These are phyloP conservation scores for Penicillium pancosmium DNA, from an alignment of 495 filamentous ascomycete species.

Conservation along the genomic window DNA sequence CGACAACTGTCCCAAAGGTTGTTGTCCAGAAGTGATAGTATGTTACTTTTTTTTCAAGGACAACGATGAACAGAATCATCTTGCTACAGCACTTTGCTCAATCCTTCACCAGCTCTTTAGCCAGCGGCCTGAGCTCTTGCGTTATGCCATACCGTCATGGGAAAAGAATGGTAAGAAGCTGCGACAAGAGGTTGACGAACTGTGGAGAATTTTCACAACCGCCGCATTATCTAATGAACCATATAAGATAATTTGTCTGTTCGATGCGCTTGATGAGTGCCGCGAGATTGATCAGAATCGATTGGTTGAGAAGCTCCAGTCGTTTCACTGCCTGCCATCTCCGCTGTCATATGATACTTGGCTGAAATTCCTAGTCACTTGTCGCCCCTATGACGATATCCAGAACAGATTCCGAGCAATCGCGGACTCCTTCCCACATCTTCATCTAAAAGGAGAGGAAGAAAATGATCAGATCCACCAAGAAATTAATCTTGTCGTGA, in stretches of 20 bases:
- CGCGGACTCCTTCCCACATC: conserved; percentile 20
- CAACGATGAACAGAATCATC: conserved; percentile 35
- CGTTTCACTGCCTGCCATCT: conserved; percentile 1
- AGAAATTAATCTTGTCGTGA: conserved; percentile 44
- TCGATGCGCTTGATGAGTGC: conserved; percentile 50
- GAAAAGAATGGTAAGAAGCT: conserved; percentile 29
- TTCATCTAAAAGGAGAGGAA: conserved; percentile 42
- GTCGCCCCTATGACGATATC: conserved; percentile 46
- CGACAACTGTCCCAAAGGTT: conserved; percentile 24
- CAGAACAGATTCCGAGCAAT: conserved; percentile 20
- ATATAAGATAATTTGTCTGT: conserved; percentile 34
- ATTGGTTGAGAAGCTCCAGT: conserved; percentile 28
- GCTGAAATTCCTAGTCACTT: conserved; percentile 48
- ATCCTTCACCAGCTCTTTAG: conserved; percentile 46
- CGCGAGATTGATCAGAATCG: conserved; percentile 16
- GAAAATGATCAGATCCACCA: conserved; percentile 33
- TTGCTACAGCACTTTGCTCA: conserved; percentile 36
- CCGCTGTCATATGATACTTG: conserved; percentile 5
- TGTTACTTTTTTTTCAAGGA: conserved; percentile 55
- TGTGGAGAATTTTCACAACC: conserved; percentile 37
- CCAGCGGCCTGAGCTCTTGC: conserved; percentile 27
- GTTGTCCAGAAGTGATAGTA: conserved; percentile 17
- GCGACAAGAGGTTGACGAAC: conserved; percentile 22
- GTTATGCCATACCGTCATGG: conserved; percentile 28
- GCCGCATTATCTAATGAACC: conserved; percentile 19